Percentiles rank a stretch among this genome's conserved stretches.
Evolutionary conservation across 345 rosid species (phyloP).

Genomic region (Brassica rapa): DNA sequence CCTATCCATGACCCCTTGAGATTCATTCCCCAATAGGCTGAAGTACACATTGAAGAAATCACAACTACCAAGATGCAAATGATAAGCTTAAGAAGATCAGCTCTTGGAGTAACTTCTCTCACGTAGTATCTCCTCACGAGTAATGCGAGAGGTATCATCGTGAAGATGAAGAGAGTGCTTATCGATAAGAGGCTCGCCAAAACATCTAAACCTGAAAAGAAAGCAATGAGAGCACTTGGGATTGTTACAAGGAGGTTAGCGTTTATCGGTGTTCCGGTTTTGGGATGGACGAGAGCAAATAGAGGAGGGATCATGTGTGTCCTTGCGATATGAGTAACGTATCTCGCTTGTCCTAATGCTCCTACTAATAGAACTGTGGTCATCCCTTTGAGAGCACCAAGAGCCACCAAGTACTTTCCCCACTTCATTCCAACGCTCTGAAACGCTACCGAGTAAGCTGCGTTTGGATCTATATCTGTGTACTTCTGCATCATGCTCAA

Average conservation of each 20-base stretch:
- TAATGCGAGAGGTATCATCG: slow-evolving; percentile 54
- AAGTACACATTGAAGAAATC: slow-evolving; percentile 47
- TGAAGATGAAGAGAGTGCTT: slow-evolving; percentile 60
- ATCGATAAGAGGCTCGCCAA: slow-evolving; percentile 61
- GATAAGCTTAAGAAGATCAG: slow-evolving; percentile 44
- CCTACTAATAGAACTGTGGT: slow-evolving; percentile 58
- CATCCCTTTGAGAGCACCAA: slow-evolving; percentile 74
- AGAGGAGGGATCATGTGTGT: slow-evolving; percentile 71
- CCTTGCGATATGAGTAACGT: slow-evolving; percentile 64
- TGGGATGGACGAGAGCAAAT: slow-evolving; percentile 50
- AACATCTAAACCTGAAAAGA: slow-evolving; percentile 58
- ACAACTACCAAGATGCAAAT: slow-evolving; percentile 42
- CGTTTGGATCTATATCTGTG: slow-evolving; percentile 50
- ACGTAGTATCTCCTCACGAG: slow-evolving; percentile 63
- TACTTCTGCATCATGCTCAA: slow-evolving; percentile 58
- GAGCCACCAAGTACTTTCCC: slow-evolving; percentile 66
- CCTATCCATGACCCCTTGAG: slow-evolving; percentile 52
- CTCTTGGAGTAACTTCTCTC: slow-evolving; percentile 43
- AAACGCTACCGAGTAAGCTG: slow-evolving; percentile 65
- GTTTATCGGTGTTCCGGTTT: slow-evolving; percentile 59
- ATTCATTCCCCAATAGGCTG: slow-evolving; percentile 47
- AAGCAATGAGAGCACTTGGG: slow-evolving; percentile 52
- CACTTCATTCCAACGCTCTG: slow-evolving; percentile 54
- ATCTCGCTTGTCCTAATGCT: slow-evolving; percentile 61
- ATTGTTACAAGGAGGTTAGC: slow-evolving; percentile 55